Base-by-base conservation (phyloP, 2,329 filamentous ascomycete species). In the Atkinsonella texensis region DNA sequence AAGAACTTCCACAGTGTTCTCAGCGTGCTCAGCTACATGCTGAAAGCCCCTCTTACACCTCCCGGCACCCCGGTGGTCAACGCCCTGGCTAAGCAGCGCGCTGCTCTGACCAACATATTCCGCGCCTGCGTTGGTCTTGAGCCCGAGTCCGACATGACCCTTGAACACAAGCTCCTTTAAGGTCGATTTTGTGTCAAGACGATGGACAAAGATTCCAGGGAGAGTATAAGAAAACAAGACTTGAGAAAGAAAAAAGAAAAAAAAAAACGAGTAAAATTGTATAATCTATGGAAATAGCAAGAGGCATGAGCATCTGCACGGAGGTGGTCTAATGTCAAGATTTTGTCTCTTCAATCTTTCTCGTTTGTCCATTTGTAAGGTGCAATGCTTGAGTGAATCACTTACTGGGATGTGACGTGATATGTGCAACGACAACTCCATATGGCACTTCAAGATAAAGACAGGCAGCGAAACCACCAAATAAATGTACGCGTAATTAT, bases 11-110 rank as follows among this genome's bases (percentile, higher is more conserved):
- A 98, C 76, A 91, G 86, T 67, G 93, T 98, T 42, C 83, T 98
- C 55, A 95, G 89, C 74, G 83, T 98, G 57, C 83, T 98, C 62
- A 95, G 89, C 80, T 98, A 96, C 78, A 98, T 98, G 93, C 85
- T 98, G 65, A 84, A 93, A 83, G 93, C 93, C 52, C 93, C 93
- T 40, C 71, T 97, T 69, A 96, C 90, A 39, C 93, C 93, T 47
- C 85, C 91, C 1, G 93, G 93, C 59, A 95, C 93, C 11, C 93
- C 93, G 3, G 93, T 98, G 54, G 80, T 98, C 74, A 98, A 98
- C 65, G 81, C 93, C 53, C 79, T 98, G 58, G 89, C 85, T 65
- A 98, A 98, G 81, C 93, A 98, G 78, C 89, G 93, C 59, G 85
- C 83, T 59, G 90, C 90, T 43, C 71, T 98, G 68, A 93, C 87